Conservation (phyloP, 2,329 filamentous ascomycete genomes). For the Diaporthe velutina region DNA sequence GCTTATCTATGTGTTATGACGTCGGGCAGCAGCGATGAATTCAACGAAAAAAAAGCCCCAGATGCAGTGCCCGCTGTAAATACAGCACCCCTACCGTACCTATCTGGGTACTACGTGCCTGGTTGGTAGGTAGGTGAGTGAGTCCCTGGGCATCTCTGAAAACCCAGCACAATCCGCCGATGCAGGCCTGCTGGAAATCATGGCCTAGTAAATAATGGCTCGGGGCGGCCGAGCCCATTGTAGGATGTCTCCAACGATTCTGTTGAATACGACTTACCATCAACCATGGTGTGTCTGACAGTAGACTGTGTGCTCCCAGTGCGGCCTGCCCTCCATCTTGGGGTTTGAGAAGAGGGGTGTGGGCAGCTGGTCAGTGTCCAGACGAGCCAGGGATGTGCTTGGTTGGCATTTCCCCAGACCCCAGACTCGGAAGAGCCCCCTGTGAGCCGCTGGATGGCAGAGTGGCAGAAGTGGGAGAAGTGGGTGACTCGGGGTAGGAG, state of each 20-base stretch:
- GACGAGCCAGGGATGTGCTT: slow-evolving; percentile 22
- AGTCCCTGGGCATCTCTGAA: not conserved
- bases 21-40: slow-evolving; percentile 37
- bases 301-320: not conserved
- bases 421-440: slow-evolving; percentile 25
- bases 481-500: slow-evolving; percentile 10
- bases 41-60: slow-evolving; percentile 33
- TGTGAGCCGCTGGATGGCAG: slow-evolving; percentile 3
- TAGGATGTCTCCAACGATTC: not conserved
- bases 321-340: not conserved
- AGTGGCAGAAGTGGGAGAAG: slow-evolving; percentile 14
- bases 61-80: slow-evolving; percentile 1
- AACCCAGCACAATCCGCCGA: slow-evolving; percentile 14
- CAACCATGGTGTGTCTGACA: not conserved
- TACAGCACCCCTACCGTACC: not conserved
- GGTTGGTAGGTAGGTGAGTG: not conserved
- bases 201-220: slow-evolving; percentile 4
- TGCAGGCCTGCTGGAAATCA: not conserved
- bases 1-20: slow-evolving; percentile 33
- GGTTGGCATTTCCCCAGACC: slow-evolving; percentile 28
- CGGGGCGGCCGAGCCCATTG: not conserved
- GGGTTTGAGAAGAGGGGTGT: not conserved
- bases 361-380: not conserved
- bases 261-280: not conserved
- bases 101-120: not conserved